Evolutionary conservation across 306 rosid genomes (phyloP).

Genomic region (Vicia faba): DNA sequence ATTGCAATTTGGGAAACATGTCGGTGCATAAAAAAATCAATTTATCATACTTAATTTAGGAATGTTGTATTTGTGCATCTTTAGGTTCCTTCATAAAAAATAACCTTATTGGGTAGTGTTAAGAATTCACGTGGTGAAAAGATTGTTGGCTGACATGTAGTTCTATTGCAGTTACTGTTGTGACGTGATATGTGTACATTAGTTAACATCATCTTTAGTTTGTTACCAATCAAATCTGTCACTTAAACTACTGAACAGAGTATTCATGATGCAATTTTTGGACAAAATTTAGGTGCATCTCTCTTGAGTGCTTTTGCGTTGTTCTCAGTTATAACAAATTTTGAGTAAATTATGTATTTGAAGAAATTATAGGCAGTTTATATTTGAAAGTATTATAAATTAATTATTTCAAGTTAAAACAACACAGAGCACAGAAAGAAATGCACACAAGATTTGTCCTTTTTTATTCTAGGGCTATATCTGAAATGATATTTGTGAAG

Average conservation of each 20-base stretch:
- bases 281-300: not conserved
- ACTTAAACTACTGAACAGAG: constrained; percentile 3
- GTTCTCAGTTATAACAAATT: not conserved
- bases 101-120: not conserved
- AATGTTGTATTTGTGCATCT: constrained; percentile 32
- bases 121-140: not conserved
- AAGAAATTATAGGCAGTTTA: too few species aligned
- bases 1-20: constrained; percentile 13
- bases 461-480: not conserved
- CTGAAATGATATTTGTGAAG: not conserved
- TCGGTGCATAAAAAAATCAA: constrained; percentile 9
- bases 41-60: constrained; percentile 29
- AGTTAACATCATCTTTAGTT: not conserved
- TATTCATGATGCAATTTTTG: not conserved
- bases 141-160: not conserved
- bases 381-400: too few species aligned
- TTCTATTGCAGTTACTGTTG: constrained; percentile 1
- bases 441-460: not conserved
- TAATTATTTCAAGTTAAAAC: not conserved
- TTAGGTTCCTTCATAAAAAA: constrained; percentile 14
- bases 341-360: too few species aligned
- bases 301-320: not conserved
- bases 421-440: not conserved
- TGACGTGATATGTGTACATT: constrained; percentile 1
- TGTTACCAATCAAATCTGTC: not conserved